Percentiles rank a stretch among this genome's conserved stretches.
Evolutionary conservation across 495 filamentous ascomycete species (phyloP).

Genomic region (Aspergillus sclerotiicarbonarius): DNA sequence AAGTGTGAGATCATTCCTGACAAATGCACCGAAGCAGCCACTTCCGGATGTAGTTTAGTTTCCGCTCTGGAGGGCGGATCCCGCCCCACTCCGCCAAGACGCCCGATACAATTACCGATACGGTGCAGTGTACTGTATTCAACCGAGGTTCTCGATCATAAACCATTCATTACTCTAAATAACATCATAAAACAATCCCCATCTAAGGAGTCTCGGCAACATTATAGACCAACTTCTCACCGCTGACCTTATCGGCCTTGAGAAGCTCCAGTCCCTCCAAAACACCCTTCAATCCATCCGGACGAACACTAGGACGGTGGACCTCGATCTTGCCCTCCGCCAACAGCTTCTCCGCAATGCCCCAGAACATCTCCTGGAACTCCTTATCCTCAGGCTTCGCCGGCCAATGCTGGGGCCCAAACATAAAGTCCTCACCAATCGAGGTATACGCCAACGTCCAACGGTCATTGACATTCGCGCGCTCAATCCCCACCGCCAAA

Average conservation of each 20-base stretch:
- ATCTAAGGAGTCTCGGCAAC: constrained; percentile 28
- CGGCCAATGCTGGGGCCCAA: constrained; percentile 26
- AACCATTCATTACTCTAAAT: no score
- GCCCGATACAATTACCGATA: no score
- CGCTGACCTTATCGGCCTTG: constrained; percentile 52
- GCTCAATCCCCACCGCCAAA: constrained; percentile 24
- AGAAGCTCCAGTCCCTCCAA: constrained; percentile 53
- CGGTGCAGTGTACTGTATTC: no score
- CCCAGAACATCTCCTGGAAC: constrained; percentile 38
- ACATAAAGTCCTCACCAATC: constrained; percentile 42
- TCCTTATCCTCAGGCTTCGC: constrained; percentile 37
- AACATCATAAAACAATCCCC: no score
- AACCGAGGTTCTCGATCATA: no score
- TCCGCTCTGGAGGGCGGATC: no score
- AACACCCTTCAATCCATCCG: constrained; percentile 50
- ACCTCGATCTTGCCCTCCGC: constrained; percentile 47
- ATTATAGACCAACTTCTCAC: constrained; percentile 58
- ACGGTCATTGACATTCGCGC: constrained; percentile 33
- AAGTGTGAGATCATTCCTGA: no score
- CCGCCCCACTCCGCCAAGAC: no score
- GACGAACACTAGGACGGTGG: constrained; percentile 47
- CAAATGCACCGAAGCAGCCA: no score
- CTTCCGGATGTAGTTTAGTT: no score
- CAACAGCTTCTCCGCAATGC: constrained; percentile 42
- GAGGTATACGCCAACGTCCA: constrained; percentile 36